Conservation (phyloP, 2,329 filamentous ascomycete genomes). For the Chaetomiaceae sp. region DNA sequence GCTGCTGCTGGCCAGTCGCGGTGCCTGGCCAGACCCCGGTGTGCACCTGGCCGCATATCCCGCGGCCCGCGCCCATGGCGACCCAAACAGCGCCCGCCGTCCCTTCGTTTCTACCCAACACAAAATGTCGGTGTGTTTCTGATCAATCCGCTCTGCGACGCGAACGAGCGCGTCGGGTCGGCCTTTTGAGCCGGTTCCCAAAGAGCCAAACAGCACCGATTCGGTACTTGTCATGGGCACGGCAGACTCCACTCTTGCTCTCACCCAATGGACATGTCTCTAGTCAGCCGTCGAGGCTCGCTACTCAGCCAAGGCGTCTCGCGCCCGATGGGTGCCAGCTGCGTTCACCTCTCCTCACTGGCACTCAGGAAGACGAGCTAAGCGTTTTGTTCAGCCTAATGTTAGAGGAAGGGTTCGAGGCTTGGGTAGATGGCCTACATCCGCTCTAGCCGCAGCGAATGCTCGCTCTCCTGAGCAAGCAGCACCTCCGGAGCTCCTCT, state of each 20-base stretch:
- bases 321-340: no score
- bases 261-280: background rate
- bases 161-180: constrained; percentile 22
- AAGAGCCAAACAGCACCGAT: constrained; percentile 5
- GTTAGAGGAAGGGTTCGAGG: no score
- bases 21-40: constrained; percentile 19
- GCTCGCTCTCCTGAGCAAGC: background rate
- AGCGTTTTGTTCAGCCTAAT: no score
- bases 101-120: constrained; percentile 23
- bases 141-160: constrained; percentile 17
- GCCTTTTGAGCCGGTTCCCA: constrained; percentile 14
- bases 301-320: no score
- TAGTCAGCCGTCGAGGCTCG: constrained; percentile 5
- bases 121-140: constrained; percentile 25
- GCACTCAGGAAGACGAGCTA: constrained; percentile 2
- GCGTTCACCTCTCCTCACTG: constrained; percentile 17
- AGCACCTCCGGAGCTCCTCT: background rate
- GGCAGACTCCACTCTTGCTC: background rate
- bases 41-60: constrained; percentile 27
- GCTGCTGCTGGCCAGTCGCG: constrained; percentile 21
- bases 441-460: constrained; percentile 9
- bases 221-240: constrained; percentile 1
- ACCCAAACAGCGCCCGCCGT: constrained; percentile 22
- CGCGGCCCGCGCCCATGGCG: constrained; percentile 24
- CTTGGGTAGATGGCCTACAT: no score